Evolutionary conservation across 352 stramenopile genomes (phyloP), one percentile per base, ranked within the genome.

Genomic region (Albugo laibachii): DNA sequence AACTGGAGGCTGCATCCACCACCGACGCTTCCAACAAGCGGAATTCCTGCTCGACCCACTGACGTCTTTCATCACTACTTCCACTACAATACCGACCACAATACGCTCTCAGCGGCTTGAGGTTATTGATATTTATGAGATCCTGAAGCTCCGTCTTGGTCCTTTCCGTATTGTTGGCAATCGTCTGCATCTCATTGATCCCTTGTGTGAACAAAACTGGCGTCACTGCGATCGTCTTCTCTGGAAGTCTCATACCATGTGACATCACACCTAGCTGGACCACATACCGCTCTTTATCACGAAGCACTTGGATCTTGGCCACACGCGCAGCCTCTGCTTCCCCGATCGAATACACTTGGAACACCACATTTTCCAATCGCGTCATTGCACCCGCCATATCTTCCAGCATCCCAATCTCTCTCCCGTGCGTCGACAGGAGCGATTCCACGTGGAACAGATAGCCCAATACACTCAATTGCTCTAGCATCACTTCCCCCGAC

Each of bases 101-200:
- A 50, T 89, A 89, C 16, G 48, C 58, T 2, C 74, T 71, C 34
- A 92, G 54, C 41, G 69, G 74, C 46, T 67, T 61, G 36, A 75
- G 58, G 45, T 63, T 92, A 50, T 85, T 77, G 42, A 70, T 68
- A 47, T 89, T 92, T 52, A 92, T 69, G 31, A 88, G 76, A 38
- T 92, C 74, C 52, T 92, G 76, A 13, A 92, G 54, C 58, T 72
- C 82, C 15, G 76, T 83, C 41, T 87, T 78, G 0, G 81, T 42
- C 5, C 71, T 76, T 20, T 71, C 72, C 46, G 84, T 69, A 40
- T 80, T 66, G 49, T 96, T 96, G 4, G 80, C 82, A 13, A 96
- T 66, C 6, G 78, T 93, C 55, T 95, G 83, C 79, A 91, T 92
- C 55, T 95, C 86, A 50, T 96, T 96, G 55, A 96, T 92, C 35